Conservation (phyloP, 192 early-diverging fungal species). For the Backusella australiensis region DNA sequence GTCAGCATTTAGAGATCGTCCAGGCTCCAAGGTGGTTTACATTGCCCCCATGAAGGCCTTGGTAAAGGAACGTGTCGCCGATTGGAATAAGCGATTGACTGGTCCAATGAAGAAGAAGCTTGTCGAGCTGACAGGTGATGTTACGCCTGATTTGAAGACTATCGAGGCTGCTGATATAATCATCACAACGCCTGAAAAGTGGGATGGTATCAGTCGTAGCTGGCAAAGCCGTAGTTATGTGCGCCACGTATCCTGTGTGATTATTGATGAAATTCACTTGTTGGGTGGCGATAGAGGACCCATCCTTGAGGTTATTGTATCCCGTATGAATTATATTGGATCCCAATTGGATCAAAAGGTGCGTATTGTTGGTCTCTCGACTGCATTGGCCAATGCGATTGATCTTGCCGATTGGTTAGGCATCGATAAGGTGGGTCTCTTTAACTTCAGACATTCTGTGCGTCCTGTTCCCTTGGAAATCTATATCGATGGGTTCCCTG, state of each 20-base stretch:
- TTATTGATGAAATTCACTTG: constrained; percentile 99
- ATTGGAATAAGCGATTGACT: constrained; percentile 83
- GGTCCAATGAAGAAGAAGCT: constrained; percentile 81
- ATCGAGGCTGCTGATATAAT: constrained; percentile 93
- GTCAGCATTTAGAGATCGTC: constrained; percentile 55
- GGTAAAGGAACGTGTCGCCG: constrained; percentile 90
- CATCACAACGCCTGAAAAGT: constrained; percentile 98
- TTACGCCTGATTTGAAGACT: constrained; percentile 86
- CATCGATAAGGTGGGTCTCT: constrained; percentile 82
- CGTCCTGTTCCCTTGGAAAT: constrained; percentile 97
- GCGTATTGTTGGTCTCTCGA: constrained; percentile 93
- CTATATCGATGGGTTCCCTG: constrained; percentile 95
- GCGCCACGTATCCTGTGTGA: constrained; percentile 80
- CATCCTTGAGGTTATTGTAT: constrained; percentile 96
- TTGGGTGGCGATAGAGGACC: constrained; percentile 96
- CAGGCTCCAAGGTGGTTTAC: constrained; percentile 80
- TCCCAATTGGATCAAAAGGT: constrained; percentile 71
- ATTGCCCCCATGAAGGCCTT: constrained; percentile 98
- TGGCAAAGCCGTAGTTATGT: constrained; percentile 94
- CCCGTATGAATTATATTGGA: constrained; percentile 96
- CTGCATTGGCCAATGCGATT: constrained; percentile 93
- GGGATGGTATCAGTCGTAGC: constrained; percentile 95
- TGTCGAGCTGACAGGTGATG: constrained; percentile 95
- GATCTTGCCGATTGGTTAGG: constrained; percentile 97
- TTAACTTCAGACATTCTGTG: constrained; percentile 97